Conservation (phyloP, 202 grass and related monocot genomes). For the Digitaria exilis region DNA sequence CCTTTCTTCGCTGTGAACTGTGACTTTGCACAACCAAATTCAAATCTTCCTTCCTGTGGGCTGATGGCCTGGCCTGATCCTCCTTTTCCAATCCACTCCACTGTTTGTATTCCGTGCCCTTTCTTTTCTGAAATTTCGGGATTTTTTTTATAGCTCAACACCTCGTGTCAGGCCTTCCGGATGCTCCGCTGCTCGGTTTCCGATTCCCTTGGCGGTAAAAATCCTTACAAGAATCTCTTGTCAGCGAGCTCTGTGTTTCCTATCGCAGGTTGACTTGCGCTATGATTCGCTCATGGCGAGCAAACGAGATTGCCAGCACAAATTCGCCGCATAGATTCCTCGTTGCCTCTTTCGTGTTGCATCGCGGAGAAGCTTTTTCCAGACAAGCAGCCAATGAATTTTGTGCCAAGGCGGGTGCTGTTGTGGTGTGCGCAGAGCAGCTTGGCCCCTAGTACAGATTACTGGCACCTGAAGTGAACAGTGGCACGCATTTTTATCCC, state of each 20-base stretch:
- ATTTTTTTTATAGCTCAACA: no score
- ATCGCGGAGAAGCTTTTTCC: background rate
- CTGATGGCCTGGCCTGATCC: background rate
- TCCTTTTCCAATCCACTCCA: background rate
- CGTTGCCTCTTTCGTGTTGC: slow-evolving; percentile 22
- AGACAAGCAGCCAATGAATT: background rate
- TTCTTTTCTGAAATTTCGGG: background rate
- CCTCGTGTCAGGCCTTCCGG: background rate
- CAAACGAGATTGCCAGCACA: slow-evolving; percentile 30
- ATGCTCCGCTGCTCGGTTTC: background rate
- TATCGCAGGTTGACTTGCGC: slow-evolving; percentile 34
- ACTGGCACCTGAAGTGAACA: background rate
- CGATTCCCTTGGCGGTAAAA: slow-evolving; percentile 21
- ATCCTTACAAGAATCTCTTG: background rate
- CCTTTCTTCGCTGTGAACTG: background rate
- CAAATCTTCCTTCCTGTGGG: background rate
- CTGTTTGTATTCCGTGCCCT: slow-evolving; percentile 3
- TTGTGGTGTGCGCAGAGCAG: background rate
- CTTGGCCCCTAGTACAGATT: background rate
- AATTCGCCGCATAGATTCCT: slow-evolving; percentile 34
- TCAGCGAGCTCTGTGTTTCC: slow-evolving; percentile 4
- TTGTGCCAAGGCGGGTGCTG: background rate
- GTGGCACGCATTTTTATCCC: slow-evolving; percentile 30
- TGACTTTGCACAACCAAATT: slow-evolving; percentile 3
- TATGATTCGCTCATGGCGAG: slow-evolving; percentile 28